Conservation (phyloP, 805 yeast species). For the Metschnikowia sp. region DNA sequence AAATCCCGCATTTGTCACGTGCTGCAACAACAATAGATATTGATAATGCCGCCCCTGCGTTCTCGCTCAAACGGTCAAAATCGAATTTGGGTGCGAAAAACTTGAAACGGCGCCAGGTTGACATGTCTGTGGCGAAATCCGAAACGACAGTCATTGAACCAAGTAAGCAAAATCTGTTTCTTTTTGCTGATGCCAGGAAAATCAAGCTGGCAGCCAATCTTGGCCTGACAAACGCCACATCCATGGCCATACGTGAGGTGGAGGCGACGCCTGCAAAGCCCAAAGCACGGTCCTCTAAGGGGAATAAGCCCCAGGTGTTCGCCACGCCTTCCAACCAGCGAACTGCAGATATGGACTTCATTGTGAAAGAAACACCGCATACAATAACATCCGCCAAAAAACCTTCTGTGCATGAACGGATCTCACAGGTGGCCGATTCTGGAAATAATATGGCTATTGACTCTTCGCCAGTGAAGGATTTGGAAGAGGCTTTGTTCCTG, state of each 20-base stretch:
- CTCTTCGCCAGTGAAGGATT: slow-evolving; percentile 8
- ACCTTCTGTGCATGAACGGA: slow-evolving; percentile 1
- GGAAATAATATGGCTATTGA: not conserved
- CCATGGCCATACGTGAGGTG: slow-evolving; percentile 25
- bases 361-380: slow-evolving; percentile 12
- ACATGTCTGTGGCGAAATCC: slow-evolving; percentile 23
- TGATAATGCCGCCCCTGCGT: slow-evolving; percentile 29
- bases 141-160: slow-evolving; percentile 5
- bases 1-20: slow-evolving; percentile 16
- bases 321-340: slow-evolving; percentile 15
- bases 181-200: slow-evolving; percentile 28
- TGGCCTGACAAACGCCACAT: not conserved
- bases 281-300: not conserved
- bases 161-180: slow-evolving; percentile 18
- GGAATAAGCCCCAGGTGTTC: slow-evolving; percentile 9
- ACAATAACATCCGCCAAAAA: not conserved
- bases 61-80: slow-evolving; percentile 37
- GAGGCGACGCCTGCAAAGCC: slow-evolving; percentile 28
- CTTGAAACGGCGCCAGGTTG: slow-evolving; percentile 39
- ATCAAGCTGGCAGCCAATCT: slow-evolving; percentile 6
- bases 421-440: slow-evolving; percentile 1
- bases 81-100: slow-evolving; percentile 39
- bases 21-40: slow-evolving; percentile 19
- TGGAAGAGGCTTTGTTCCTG: slow-evolving; percentile 3
- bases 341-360: slow-evolving; percentile 3